Evolutionary conservation across 2,329 filamentous ascomycete species (phyloP).

Genomic region (Hirsutella thompsonii): DNA sequence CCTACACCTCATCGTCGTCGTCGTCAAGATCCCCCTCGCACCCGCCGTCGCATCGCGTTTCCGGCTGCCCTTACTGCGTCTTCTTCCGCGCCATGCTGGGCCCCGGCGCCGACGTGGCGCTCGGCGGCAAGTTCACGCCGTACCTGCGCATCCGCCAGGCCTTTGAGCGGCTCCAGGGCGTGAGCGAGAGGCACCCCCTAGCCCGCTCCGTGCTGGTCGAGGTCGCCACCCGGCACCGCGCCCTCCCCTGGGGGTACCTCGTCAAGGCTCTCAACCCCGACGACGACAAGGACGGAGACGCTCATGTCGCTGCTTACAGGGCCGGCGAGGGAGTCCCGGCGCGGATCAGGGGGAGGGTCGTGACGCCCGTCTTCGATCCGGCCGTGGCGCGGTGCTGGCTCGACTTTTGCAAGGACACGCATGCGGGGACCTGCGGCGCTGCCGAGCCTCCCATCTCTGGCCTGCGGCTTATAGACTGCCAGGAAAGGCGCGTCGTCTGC

Average conservation of each 20-base stretch:
- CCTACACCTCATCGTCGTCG: neutral
- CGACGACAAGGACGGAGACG: constrained; percentile 11
- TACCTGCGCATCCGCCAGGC: constrained; percentile 24
- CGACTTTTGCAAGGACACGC: constrained; percentile 19
- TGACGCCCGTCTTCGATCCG: constrained; percentile 16
- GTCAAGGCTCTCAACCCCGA: constrained; percentile 13
- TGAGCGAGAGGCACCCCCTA: constrained; percentile 22
- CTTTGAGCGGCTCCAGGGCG: constrained; percentile 21
- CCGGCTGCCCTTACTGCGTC: constrained; percentile 21
- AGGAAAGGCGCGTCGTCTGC: constrained; percentile 14
- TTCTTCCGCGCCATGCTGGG: constrained; percentile 24
- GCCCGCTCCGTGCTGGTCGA: constrained; percentile 21
- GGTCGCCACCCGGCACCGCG: constrained; percentile 21
- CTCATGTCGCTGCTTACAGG: constrained; percentile 9
- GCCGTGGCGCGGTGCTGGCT: constrained; percentile 20
- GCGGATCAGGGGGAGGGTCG: constrained; percentile 17
- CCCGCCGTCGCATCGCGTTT: too few relatives aligned
- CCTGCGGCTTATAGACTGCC: constrained; percentile 20
- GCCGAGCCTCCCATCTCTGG: constrained; percentile 11
- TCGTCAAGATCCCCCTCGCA: too few relatives aligned
- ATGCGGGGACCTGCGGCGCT: constrained; percentile 12
- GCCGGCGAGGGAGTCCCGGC: constrained; percentile 5
- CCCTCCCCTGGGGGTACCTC: constrained; percentile 23
- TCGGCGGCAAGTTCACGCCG: constrained; percentile 20
- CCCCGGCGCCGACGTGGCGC: constrained; percentile 7